phyloP scores from a whole-genome alignment of 306 rosid species.

The Lotus japonicus region DNA sequence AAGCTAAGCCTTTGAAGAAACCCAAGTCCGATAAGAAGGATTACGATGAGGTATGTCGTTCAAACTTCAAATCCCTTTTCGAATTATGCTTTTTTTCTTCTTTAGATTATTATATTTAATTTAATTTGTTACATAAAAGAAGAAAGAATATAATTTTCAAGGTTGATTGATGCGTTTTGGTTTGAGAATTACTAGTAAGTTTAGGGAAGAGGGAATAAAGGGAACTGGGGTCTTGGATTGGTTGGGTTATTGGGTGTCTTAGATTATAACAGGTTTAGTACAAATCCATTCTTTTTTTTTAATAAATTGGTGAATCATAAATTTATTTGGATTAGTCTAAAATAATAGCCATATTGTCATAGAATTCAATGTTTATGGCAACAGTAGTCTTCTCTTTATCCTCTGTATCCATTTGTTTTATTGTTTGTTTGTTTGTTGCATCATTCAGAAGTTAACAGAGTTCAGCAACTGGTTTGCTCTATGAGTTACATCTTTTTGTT shows the following conservation, averaged over 20 bases:
- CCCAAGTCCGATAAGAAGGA: conserved; percentile 88
- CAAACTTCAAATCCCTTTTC: neutral
- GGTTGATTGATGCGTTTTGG: neutral
- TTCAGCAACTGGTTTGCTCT: too few species aligned
- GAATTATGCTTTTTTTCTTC: neutral
- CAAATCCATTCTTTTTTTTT: too few species aligned
- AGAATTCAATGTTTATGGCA: neutral
- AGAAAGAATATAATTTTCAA: neutral
- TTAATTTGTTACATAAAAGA: neutral
- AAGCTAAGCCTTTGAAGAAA: conserved; percentile 95
- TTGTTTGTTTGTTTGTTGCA: neutral
- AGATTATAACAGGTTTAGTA: neutral
- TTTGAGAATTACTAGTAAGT: conserved; percentile 2
- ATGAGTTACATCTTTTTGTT: too few species aligned
- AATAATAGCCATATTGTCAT: neutral
- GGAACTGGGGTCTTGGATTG: neutral
- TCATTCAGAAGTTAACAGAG: too few species aligned
- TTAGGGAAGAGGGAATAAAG: neutral
- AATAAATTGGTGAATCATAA: neutral
- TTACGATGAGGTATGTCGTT: conserved; percentile 62
- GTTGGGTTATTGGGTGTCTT: neutral
- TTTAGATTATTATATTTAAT: neutral
- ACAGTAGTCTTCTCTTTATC: too few species aligned
- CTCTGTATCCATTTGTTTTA: neutral
- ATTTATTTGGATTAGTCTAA: neutral